phyloP scores from a whole-genome alignment of 306 rosid genomes.

The Purshia tridentata region DNA sequence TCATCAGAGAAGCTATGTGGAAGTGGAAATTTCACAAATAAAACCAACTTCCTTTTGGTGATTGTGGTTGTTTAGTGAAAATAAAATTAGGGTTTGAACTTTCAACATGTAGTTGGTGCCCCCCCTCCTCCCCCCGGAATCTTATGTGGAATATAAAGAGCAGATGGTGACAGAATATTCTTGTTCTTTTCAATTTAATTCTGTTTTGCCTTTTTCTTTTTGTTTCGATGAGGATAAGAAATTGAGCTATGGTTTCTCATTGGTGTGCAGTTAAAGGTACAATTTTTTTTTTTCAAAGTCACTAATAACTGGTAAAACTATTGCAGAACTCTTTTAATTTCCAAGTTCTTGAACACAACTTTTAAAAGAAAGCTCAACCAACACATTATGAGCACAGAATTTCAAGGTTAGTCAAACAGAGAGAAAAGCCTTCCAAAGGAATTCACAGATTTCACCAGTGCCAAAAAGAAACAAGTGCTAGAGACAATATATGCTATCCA shows the following conservation, averaged over 20 bases:
- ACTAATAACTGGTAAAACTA: background rate
- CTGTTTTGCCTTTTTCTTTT: background rate
- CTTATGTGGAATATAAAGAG: background rate
- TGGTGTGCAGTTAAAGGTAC: background rate
- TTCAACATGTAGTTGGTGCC: background rate
- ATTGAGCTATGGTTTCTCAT: background rate
- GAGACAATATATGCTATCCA: too few relatives aligned
- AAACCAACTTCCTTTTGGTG: constrained; percentile 2
- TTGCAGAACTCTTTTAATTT: background rate
- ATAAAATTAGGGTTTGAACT: background rate
- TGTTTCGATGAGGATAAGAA: background rate
- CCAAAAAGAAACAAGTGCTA: too few relatives aligned
- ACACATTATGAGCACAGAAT: constrained; percentile 16
- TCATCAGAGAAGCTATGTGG: background rate
- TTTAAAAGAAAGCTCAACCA: background rate
- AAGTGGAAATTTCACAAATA: background rate
- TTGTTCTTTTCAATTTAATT: background rate
- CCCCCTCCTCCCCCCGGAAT: background rate
- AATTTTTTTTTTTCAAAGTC: too few relatives aligned
- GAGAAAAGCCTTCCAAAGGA: too few relatives aligned
- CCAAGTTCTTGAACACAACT: background rate
- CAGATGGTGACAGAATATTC: constrained; percentile 15
- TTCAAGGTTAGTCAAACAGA: background rate
- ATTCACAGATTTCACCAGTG: too few relatives aligned
- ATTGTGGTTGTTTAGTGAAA: background rate